These are phyloP conservation scores for Paxillus involutus DNA, from an alignment of 768 basidiomycete genomes.

Conservation along the genomic window DNA sequence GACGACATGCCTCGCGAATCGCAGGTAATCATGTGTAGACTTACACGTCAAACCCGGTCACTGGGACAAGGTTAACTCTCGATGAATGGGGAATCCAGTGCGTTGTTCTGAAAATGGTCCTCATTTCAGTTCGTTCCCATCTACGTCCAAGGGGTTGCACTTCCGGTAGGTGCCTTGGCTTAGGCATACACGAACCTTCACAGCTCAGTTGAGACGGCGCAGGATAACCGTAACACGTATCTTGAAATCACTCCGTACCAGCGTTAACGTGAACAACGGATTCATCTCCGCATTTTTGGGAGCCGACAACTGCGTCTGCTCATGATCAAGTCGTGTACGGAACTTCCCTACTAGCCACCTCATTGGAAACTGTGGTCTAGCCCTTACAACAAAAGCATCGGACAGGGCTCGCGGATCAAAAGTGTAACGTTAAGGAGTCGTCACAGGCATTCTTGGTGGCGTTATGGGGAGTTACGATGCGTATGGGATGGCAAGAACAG, in stretches of 20 bases:
- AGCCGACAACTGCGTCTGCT: constrained; percentile 7
- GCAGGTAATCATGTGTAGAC: constrained; percentile 3
- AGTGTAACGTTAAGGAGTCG: constrained; percentile 2
- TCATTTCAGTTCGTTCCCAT: constrained; percentile 1
- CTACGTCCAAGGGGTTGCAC: constrained; percentile 4
- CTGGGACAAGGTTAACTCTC: constrained; percentile 33
- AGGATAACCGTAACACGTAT: constrained; percentile 12
- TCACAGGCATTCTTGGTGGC: constrained; percentile 23
- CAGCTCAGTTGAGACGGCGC: constrained; percentile 18
- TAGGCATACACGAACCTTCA: constrained; percentile 4
- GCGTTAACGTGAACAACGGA: constrained; percentile 9
- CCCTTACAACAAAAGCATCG: background rate
- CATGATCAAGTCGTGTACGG: constrained; percentile 2
- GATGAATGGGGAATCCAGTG: constrained; percentile 19
- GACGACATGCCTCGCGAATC: constrained; percentile 7
- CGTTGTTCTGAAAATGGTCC: constrained; percentile 14
- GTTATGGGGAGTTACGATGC: constrained; percentile 12
- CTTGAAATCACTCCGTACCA: background rate
- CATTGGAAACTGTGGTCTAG: constrained; percentile 22
- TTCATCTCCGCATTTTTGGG: constrained; percentile 28
- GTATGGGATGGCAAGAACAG: constrained; percentile 15
- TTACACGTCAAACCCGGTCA: constrained; percentile 21
- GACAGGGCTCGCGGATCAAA: constrained; percentile 24
- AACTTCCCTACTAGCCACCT: background rate
- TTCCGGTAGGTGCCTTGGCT: constrained; percentile 17